These are phyloP conservation scores for Apophysomyces ossiformis DNA, from an alignment of 371 early-diverging fungal genomes.

Conservation along the genomic window DNA sequence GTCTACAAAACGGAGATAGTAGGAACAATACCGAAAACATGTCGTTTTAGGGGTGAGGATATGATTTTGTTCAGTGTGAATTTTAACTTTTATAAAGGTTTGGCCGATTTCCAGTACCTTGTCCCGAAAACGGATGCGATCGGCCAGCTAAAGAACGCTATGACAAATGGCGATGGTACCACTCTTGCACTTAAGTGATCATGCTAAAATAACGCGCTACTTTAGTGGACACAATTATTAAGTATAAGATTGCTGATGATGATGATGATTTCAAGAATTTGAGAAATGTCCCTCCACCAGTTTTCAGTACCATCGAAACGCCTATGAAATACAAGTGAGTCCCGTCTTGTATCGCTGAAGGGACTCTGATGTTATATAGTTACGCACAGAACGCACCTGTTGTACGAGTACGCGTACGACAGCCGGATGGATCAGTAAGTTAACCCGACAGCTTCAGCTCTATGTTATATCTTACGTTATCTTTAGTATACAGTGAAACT, in stretches of 20 bases:
- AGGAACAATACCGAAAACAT: slow-evolving; percentile 52
- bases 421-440: slow-evolving; percentile 55
- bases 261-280: slow-evolving; percentile 31
- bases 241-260: slow-evolving; percentile 39
- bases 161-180: slow-evolving; percentile 51
- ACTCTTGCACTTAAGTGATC: no score
- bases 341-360: not conserved
- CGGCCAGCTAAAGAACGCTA: slow-evolving; percentile 34
- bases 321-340: slow-evolving; percentile 53
- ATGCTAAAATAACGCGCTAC: no score
- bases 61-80: not conserved
- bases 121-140: slow-evolving; percentile 49
- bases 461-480: not conserved
- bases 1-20: slow-evolving; percentile 44
- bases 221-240: slow-evolving; percentile 38
- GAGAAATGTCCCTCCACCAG: slow-evolving; percentile 58
- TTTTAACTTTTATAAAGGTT: slow-evolving; percentile 28
- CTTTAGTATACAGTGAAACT: slow-evolving; percentile 35
- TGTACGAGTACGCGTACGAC: slow-evolving; percentile 46
- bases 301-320: slow-evolving; percentile 52
- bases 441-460: not conserved
- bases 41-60: slow-evolving; percentile 56
- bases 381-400: slow-evolving; percentile 57
- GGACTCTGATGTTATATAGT: slow-evolving; percentile 20
- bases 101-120: slow-evolving; percentile 65